These are phyloP conservation scores for Tuber melanosporum DNA, from an alignment of 495 filamentous ascomycete genomes.

Conservation along the genomic window DNA sequence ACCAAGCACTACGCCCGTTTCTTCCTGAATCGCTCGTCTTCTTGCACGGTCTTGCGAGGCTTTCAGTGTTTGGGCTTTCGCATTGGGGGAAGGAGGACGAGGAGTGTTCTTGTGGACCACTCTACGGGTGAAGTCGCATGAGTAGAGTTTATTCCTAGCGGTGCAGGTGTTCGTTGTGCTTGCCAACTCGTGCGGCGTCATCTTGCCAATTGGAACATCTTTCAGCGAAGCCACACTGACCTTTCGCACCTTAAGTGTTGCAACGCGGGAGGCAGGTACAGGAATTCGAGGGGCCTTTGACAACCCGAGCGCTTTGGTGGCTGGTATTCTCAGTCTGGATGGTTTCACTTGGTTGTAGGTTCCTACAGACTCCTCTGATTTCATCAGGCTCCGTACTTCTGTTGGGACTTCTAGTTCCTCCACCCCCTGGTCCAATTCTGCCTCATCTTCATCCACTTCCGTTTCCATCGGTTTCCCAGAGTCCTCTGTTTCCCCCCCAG, in stretches of 20 bases:
- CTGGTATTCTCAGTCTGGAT: not conserved
- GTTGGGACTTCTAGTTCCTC: not conserved
- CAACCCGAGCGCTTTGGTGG: not conserved
- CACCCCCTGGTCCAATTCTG: not conserved
- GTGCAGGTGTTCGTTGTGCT: not conserved
- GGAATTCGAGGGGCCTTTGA: not conserved
- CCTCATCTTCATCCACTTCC: not conserved
- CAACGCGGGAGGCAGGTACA: not conserved
- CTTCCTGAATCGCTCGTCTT: not conserved
- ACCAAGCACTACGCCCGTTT: not conserved
- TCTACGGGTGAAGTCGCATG: not conserved
- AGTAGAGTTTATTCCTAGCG: not conserved
- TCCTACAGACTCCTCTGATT: not conserved
- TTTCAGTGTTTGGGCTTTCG: not conserved
- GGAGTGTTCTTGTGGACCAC: not conserved
- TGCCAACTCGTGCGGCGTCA: not conserved
- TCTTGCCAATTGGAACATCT: not conserved
- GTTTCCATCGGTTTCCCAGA: not conserved
- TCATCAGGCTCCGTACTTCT: not conserved
- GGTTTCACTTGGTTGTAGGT: not conserved
- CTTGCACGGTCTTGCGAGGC: constrained; percentile 2
- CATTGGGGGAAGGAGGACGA: not conserved
- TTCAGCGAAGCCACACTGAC: not conserved
- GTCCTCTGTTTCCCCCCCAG: not conserved
- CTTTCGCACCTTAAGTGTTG: not conserved